A percentile compares a stretch with the other conserved stretches of the same genome.
These are phyloP conservation scores for Diddensiella santjacobensis DNA, from an alignment of 805 yeast species.

Conservation along the genomic window DNA sequence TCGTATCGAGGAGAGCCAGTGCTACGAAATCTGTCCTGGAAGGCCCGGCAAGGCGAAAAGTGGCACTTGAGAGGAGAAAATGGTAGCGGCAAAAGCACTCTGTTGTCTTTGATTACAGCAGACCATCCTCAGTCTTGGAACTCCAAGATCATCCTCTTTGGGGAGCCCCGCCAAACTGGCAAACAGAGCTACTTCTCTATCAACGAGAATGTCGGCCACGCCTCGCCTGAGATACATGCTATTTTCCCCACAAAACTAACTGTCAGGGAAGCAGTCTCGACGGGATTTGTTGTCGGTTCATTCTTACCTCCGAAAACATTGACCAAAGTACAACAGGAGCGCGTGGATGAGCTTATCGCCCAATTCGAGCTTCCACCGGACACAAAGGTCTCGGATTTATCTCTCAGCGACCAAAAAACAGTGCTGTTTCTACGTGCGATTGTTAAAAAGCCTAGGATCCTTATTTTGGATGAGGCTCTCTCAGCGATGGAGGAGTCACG, in stretches of 20 bases:
- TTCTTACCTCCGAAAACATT: constrained; percentile 48
- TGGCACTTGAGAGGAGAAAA: constrained; percentile 90
- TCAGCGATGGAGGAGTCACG: constrained; percentile 78
- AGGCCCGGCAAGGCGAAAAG: constrained; percentile 62
- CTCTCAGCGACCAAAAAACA: constrained; percentile 73
- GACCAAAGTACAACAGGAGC: constrained; percentile 35
- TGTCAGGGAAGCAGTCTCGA: constrained; percentile 55
- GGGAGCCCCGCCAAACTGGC: constrained; percentile 70
- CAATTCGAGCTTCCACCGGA: constrained; percentile 46
- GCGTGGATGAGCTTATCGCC: constrained; percentile 45
- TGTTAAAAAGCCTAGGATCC: constrained; percentile 68
- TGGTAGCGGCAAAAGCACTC: constrained; percentile 91
- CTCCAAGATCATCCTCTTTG: constrained; percentile 57
- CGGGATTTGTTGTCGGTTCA: constrained; percentile 74
- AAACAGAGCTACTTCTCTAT: constrained; percentile 69
- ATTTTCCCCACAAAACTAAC: constrained; percentile 62
- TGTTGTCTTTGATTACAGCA: constrained; percentile 77
- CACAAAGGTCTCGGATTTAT: constrained; percentile 47
- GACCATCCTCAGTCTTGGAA: constrained; percentile 98
- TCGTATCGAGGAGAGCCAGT: constrained; percentile 61
- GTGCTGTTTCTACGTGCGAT: constrained; percentile 73
- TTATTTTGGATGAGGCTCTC: constrained; percentile 88
- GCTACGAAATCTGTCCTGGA: constrained; percentile 60
- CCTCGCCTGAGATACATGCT: constrained; percentile 91
- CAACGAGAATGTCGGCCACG: constrained; percentile 74